Evolutionary conservation across 345 rosid species (phyloP), one percentile per base, ranked within the genome.

Genomic region (Ceriops decandra): DNA sequence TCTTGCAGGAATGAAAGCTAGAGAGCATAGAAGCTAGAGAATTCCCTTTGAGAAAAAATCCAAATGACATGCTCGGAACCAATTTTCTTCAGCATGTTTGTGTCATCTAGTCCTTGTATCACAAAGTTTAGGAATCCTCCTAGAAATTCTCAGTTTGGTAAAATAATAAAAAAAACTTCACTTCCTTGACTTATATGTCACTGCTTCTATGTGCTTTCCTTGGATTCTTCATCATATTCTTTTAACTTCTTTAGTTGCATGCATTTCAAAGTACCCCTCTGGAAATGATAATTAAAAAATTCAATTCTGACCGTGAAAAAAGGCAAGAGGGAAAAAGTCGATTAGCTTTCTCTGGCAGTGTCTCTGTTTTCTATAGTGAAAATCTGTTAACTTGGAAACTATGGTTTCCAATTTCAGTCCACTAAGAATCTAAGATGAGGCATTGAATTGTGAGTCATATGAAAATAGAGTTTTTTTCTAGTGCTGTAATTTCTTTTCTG

Each of bases 41-140:
- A 82, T 86, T 83, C 84, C 71, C 72, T 60, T 53, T 56, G 5
- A 38, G 64, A 77, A 71, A 70, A 79, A 60, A 68, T 78, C 87
- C 76, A 80, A 88, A 76, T 13, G 28, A 57, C 64, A 68, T 69
- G 63, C 60, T 42, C 64, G n/a, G 49, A 42, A 61, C 16, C 59
- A 8, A 56, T 63, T 32, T 74, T 30, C 21, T 76, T 65, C 21
- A 51, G 56, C 54, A 28, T 59, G 68, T 28, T 6, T 66, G 69
- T 87, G 95, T 89, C 90, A 33, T 82, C 63, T 89, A 86, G 88
- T 76, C 60, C 63, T 82, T 89, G 90, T 78, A 75, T 79, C 76
- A 79, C 77, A 73, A 79, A 80, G 87, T 72, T 72, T 63, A 63
- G 83, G 88, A 88, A 86, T 85, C 86, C 75, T 85, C 83, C 78